Conservation (phyloP, 2,329 filamentous ascomycete genomes). For the Aureobasidium subglaciale region DNA sequence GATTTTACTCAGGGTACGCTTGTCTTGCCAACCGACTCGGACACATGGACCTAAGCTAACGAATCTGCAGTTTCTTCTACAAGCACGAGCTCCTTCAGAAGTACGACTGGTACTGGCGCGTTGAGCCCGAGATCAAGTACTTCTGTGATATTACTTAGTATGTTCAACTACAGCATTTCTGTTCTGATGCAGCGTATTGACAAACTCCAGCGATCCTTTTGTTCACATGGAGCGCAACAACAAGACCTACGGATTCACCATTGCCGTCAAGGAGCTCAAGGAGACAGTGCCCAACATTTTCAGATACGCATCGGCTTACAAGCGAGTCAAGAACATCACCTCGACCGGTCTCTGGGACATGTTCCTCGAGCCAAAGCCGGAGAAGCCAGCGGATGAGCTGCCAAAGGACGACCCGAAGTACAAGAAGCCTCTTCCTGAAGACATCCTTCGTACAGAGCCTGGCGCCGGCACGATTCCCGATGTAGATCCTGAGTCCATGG, state of each 20-base stretch:
- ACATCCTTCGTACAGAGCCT: slow-evolving; percentile 70
- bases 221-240: slow-evolving; percentile 87
- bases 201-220: slow-evolving; percentile 70
- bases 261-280: slow-evolving; percentile 94
- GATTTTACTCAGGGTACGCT: slow-evolving; percentile 91
- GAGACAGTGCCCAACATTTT: slow-evolving; percentile 99
- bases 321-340: slow-evolving; percentile 80
- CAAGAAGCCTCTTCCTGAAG: slow-evolving; percentile 66
- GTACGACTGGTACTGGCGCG: slow-evolving; percentile 99
- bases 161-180: slow-evolving; percentile 25
- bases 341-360: slow-evolving; percentile 97
- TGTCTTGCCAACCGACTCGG: slow-evolving; percentile 15
- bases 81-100: slow-evolving; percentile 91
- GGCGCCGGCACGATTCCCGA: slow-evolving; percentile 64
- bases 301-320: slow-evolving; percentile 97
- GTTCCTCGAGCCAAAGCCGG: slow-evolving; percentile 75
- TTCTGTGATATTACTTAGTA: slow-evolving; percentile 99
- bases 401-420: slow-evolving; percentile 51
- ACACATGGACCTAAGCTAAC: not conserved
- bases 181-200: slow-evolving; percentile 28
- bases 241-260: slow-evolving; percentile 98
- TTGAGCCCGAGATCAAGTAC: slow-evolving; percentile 99
- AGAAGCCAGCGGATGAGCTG: slow-evolving; percentile 48
- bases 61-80: slow-evolving; percentile 74
- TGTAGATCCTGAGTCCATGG: slow-evolving; percentile 88